These are phyloP conservation scores for Ceratonia siliqua DNA, from an alignment of 306 rosid genomes.

Conservation along the genomic window DNA sequence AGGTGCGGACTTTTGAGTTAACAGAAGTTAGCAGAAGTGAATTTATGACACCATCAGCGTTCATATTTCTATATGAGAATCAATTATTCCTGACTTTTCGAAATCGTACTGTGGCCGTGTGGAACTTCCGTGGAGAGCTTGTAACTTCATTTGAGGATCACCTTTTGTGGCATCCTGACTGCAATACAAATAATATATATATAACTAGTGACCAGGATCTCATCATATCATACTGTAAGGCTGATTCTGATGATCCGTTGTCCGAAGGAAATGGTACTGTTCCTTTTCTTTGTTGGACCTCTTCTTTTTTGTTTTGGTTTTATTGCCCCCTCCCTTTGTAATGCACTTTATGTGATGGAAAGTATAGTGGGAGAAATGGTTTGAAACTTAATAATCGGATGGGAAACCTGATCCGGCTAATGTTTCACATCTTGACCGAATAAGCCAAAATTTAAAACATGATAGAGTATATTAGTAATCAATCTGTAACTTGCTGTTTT, in stretches of 20 bases:
- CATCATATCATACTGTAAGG: slow-evolving; percentile 98
- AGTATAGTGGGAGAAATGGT: neutral
- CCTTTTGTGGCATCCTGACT: slow-evolving; percentile 99
- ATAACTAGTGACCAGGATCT: slow-evolving; percentile 99
- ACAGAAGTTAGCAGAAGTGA: slow-evolving; percentile 90
- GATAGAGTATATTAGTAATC: neutral
- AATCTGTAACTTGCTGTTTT: neutral
- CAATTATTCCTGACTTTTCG: slow-evolving; percentile 92
- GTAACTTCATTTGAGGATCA: slow-evolving; percentile 99
- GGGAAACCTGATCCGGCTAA: slow-evolving; percentile 6
- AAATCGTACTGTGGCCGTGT: slow-evolving; percentile 95
- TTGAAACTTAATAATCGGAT: slow-evolving; percentile 1
- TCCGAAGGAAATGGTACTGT: slow-evolving; percentile 88
- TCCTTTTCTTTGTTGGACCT: neutral
- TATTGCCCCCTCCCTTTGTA: neutral
- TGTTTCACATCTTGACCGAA: neutral
- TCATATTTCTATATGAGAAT: slow-evolving; percentile 93
- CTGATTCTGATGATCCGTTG: slow-evolving; percentile 92
- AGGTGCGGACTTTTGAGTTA: slow-evolving; percentile 91
- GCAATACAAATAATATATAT: slow-evolving; percentile 95
- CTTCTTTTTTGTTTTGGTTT: neutral
- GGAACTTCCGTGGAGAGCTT: slow-evolving; percentile 99
- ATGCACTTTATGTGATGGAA: slow-evolving; percentile 18
- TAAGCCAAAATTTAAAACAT: neutral
- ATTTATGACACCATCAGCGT: slow-evolving; percentile 98